These are phyloP conservation scores for Eucalyptus albens DNA, from an alignment of 345 rosid species.

Conservation along the genomic window DNA sequence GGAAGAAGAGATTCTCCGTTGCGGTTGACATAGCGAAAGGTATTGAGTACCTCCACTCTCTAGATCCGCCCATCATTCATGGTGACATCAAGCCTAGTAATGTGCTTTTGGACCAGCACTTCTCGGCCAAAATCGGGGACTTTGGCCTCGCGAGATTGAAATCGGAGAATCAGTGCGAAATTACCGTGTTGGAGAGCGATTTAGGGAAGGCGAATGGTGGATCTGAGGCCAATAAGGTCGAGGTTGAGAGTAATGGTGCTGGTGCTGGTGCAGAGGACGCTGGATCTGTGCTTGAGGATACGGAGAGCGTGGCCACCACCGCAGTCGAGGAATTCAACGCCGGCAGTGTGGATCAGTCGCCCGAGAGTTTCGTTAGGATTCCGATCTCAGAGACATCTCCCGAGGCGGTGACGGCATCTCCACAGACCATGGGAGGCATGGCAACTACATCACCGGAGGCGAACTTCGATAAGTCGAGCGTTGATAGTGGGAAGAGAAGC, in stretches of 20 bases:
- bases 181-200: slow-evolving; percentile 13
- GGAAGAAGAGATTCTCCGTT: slow-evolving; percentile 48
- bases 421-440: slow-evolving; percentile 1
- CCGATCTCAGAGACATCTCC: slow-evolving; percentile 34
- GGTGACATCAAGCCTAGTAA: slow-evolving; percentile 93
- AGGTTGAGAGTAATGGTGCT: slow-evolving; percentile 16
- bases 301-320: slow-evolving; percentile 63
- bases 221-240: slow-evolving; percentile 12
- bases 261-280: slow-evolving; percentile 33
- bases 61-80: slow-evolving; percentile 68
- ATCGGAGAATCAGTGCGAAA: slow-evolving; percentile 20
- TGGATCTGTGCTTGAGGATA: slow-evolving; percentile 58
- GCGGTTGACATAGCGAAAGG: slow-evolving; percentile 66
- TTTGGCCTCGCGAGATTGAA: slow-evolving; percentile 80
- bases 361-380: slow-evolving; percentile 22
- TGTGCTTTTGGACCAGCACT: slow-evolving; percentile 51
- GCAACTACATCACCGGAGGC: slow-evolving; percentile 10
- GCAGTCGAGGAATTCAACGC: slow-evolving; percentile 51
- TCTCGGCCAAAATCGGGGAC: slow-evolving; percentile 70
- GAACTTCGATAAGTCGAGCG: slow-evolving; percentile 21
- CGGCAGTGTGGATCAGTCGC: slow-evolving; percentile 48
- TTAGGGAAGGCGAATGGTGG: not conserved
- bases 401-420: slow-evolving; percentile 24
- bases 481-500: slow-evolving; percentile 12
- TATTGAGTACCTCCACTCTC: slow-evolving; percentile 52